Evolutionary conservation across 306 rosid genomes (phyloP).

Genomic region (Prunus salicina): DNA sequence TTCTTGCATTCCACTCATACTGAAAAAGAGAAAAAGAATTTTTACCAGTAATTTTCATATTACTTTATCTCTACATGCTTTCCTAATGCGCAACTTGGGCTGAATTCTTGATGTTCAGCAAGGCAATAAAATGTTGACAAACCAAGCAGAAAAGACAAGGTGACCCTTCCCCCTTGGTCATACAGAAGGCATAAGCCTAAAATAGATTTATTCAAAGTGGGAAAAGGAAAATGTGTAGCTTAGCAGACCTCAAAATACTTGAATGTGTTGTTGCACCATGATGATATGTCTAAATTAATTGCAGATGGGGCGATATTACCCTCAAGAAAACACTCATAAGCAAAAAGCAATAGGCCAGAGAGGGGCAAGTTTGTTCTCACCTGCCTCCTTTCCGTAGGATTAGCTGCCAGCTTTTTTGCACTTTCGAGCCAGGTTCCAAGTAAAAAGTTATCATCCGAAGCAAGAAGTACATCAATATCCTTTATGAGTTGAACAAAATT

Average conservation of each 20-base stretch:
- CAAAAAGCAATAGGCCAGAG: slow-evolving; percentile 5
- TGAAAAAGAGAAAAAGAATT: slow-evolving; percentile 26
- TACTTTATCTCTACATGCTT: background rate
- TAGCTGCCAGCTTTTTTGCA: slow-evolving; percentile 66
- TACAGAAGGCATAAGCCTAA: background rate
- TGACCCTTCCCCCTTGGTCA: background rate
- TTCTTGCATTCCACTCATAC: slow-evolving; percentile 98
- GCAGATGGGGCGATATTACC: background rate
- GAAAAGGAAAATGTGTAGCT: background rate
- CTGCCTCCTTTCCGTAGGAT: slow-evolving; percentile 62
- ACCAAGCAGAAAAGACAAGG: background rate
- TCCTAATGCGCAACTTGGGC: background rate
- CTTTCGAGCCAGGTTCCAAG: slow-evolving; percentile 94
- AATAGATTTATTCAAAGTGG: background rate
- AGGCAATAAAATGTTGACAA: background rate
- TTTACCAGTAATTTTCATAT: background rate
- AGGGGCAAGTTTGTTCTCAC: slow-evolving; percentile 32
- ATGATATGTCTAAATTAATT: background rate
- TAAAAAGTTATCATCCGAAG: slow-evolving; percentile 78
- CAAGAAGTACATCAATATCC: slow-evolving; percentile 78
- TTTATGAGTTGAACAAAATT: slow-evolving; percentile 66
- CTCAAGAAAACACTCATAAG: background rate
- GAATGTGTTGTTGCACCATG: background rate
- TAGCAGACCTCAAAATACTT: background rate
- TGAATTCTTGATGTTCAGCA: background rate